phyloP scores from a whole-genome alignment of 192 early-diverging fungal species.

The Coemansia asiatica region DNA sequence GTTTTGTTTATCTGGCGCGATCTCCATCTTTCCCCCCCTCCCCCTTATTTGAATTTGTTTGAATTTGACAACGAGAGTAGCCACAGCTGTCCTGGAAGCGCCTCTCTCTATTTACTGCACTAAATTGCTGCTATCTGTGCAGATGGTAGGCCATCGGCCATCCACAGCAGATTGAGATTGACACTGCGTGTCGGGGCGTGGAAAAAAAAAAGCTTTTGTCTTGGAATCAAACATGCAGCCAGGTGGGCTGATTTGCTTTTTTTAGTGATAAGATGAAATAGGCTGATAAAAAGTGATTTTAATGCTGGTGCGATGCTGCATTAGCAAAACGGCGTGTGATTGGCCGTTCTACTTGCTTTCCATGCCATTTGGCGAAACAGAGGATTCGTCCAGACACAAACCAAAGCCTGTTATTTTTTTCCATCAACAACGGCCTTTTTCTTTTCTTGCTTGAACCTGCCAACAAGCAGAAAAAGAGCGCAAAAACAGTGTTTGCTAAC shows the following conservation, averaged over 20 bases:
- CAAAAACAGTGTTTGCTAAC: too few relatives aligned
- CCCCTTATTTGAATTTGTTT: not conserved
- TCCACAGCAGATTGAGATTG: too few relatives aligned
- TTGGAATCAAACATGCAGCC: not conserved
- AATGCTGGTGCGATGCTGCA: not conserved
- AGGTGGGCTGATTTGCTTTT: constrained; percentile 1
- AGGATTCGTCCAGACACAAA: too few relatives aligned
- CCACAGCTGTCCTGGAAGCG: not conserved
- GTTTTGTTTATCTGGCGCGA: not conserved
- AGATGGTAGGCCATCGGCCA: too few relatives aligned
- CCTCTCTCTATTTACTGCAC: constrained; percentile 6
- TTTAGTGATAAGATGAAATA: constrained; percentile 28
- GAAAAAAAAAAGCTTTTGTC: constrained; percentile 1
- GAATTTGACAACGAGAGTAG: not conserved
- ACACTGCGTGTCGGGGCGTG: not conserved
- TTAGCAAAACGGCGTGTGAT: constrained; percentile 3
- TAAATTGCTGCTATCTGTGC: not conserved
- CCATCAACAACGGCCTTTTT: too few relatives aligned
- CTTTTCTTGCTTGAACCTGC: too few relatives aligned
- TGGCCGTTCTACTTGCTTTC: not conserved
- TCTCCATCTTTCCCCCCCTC: not conserved
- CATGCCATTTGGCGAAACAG: too few relatives aligned
- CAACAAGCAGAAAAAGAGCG: too few relatives aligned
- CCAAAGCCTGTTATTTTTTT: too few relatives aligned
- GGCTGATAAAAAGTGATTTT: not conserved